phyloP scores from a whole-genome alignment of 139 green algal genomes.

The Chloropicon primus region DNA sequence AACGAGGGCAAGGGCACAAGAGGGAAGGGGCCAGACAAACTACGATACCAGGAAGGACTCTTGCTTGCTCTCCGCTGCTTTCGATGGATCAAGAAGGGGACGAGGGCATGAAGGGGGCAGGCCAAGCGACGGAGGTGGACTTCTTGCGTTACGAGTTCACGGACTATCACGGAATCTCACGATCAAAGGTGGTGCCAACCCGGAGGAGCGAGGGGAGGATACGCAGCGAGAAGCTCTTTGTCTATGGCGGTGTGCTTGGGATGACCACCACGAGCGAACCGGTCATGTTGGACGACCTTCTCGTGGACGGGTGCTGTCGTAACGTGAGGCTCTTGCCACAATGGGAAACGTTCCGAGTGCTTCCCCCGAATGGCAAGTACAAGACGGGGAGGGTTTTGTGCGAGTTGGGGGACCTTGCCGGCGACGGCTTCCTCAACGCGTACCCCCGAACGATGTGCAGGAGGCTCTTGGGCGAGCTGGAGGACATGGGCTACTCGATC shows the following conservation, averaged over 20 bases:
- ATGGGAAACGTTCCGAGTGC: not conserved
- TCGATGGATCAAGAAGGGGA: too few species aligned
- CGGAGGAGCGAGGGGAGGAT: not conserved
- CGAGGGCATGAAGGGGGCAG: too few species aligned
- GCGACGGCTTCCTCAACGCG: not conserved
- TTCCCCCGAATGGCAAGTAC: not conserved
- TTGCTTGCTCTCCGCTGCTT: too few species aligned
- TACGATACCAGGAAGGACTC: too few species aligned
- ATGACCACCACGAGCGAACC: not conserved
- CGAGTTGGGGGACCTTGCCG: not conserved
- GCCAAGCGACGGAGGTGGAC: not conserved
- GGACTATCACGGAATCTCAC: not conserved
- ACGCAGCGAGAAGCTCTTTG: not conserved
- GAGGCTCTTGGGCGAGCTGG: not conserved
- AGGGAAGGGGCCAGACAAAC: too few species aligned
- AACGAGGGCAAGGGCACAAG: too few species aligned
- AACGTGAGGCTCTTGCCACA: not conserved
- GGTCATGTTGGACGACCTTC: not conserved
- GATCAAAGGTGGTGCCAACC: not conserved
- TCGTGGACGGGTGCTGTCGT: not conserved
- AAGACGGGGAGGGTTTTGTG: not conserved
- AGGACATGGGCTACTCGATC: not conserved
- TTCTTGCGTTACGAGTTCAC: not conserved
- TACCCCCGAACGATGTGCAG: not conserved
- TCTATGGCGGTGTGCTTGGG: not conserved